Conservation (phyloP, 768 basidiomycete genomes). For the Lactarius sp. region DNA sequence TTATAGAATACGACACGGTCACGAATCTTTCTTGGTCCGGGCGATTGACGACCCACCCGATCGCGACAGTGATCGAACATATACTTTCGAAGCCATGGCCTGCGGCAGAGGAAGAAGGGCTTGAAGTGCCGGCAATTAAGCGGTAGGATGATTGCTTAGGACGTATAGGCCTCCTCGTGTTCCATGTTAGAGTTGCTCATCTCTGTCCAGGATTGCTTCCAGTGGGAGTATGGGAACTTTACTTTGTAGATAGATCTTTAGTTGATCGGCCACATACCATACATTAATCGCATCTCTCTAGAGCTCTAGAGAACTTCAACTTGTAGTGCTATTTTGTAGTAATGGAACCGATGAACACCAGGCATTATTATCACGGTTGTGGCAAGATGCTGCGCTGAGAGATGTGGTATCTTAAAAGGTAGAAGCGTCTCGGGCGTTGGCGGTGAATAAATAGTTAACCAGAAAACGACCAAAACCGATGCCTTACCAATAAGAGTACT, state of each 20-base stretch:
- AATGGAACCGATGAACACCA: background rate
- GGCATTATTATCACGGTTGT: background rate
- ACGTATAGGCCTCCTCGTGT: no score
- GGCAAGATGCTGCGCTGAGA: background rate
- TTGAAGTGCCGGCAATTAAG: constrained; percentile 54
- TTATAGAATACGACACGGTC: constrained; percentile 91
- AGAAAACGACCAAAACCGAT: no score
- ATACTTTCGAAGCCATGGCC: constrained; percentile 69
- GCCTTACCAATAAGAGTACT: no score
- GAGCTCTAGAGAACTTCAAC: background rate
- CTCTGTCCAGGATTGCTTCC: no score
- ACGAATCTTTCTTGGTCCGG: constrained; percentile 80
- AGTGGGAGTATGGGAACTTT: no score
- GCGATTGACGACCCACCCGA: constrained; percentile 74
- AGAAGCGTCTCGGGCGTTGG: no score
- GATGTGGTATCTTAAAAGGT: no score
- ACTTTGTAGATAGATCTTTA: background rate
- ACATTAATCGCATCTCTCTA: background rate
- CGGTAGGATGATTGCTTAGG: no score
- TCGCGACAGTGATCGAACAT: constrained; percentile 72
- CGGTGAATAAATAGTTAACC: no score
- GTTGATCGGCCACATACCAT: background rate
- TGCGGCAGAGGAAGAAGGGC: constrained; percentile 52
- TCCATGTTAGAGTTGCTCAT: no score
- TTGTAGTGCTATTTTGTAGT: background rate